Conservation (phyloP, 2,329 filamentous ascomycete genomes). For the Podosphaera leucotricha region DNA sequence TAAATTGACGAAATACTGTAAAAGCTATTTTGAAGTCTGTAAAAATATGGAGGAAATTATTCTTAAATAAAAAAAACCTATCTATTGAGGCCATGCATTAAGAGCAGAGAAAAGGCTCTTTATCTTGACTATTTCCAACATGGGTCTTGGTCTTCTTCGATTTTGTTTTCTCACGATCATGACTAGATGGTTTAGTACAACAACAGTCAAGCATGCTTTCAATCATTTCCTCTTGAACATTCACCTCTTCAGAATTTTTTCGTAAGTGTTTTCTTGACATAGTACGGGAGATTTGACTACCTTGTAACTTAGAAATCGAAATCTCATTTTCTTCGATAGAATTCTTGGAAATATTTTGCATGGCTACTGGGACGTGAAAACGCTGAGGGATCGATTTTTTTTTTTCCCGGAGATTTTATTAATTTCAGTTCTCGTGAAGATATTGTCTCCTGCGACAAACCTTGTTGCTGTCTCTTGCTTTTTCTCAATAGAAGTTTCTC, state of each 20-base stretch:
- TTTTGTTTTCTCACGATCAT: background rate
- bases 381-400: background rate
- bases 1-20: too few relatives aligned
- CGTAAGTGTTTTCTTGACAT: background rate
- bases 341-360: background rate
- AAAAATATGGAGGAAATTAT: too few relatives aligned
- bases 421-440: background rate
- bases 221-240: background rate
- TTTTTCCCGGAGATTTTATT: background rate
- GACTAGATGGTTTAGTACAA: background rate
- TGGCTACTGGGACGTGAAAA: background rate
- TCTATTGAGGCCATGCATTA: background rate
- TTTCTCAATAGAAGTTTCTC: background rate
- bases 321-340: background rate
- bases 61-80: too few relatives aligned
- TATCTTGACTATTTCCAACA: background rate
- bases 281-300: background rate
- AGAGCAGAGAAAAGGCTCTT: background rate
- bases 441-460: background rate
- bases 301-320: background rate
- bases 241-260: background rate
- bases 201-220: background rate
- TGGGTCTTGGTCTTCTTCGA: background rate
- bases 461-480: background rate
- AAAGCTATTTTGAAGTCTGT: too few relatives aligned